Conservation (phyloP, 306 rosid species). For the Hippophae tibetana region DNA sequence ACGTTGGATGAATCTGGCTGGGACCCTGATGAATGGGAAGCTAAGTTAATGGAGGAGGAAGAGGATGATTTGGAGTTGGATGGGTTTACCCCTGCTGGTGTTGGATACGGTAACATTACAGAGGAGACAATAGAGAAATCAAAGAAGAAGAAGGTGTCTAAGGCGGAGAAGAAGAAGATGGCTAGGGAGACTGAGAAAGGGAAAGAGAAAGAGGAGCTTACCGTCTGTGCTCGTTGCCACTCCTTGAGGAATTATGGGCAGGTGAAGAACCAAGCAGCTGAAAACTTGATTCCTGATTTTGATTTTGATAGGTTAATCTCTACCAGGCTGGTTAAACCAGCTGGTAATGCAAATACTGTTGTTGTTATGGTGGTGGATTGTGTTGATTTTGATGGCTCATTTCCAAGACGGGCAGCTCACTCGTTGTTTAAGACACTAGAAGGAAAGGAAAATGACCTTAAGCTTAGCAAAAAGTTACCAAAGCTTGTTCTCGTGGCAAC, state of each 20-base stretch:
- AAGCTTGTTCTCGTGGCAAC: slow-evolving; percentile 92
- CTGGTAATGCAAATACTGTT: slow-evolving; percentile 52
- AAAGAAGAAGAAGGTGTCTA: slow-evolving; percentile 63
- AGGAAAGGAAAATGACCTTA: slow-evolving; percentile 35
- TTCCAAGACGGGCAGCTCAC: slow-evolving; percentile 66
- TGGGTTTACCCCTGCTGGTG: slow-evolving; percentile 71
- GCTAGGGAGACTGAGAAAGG: slow-evolving; percentile 60
- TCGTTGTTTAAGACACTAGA: slow-evolving; percentile 64
- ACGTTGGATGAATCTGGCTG: slow-evolving; percentile 40
- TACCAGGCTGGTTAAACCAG: slow-evolving; percentile 57
- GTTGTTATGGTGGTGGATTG: slow-evolving; percentile 94
- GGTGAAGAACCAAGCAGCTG: slow-evolving; percentile 71
- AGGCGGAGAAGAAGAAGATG: slow-evolving; percentile 66
- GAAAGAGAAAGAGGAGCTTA: slow-evolving; percentile 75
- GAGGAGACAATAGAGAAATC: slow-evolving; percentile 48
- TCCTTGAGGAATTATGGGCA: slow-evolving; percentile 84
- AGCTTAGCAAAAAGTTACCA: slow-evolving; percentile 50
- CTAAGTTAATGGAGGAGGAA: slow-evolving; percentile 44
- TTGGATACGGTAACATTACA: slow-evolving; percentile 76
- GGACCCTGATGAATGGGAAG: slow-evolving; percentile 81
- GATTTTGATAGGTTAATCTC: slow-evolving; percentile 80
- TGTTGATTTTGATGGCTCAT: slow-evolving; percentile 91
- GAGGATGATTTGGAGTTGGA: slow-evolving; percentile 37
- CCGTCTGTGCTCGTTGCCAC: slow-evolving; percentile 88
- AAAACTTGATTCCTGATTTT: slow-evolving; percentile 89